A percentile compares a stretch with the other conserved stretches of the same genome.
Evolutionary conservation across 2,329 filamentous ascomycete species (phyloP).

Genomic region (Trichoderma guizhouense): DNA sequence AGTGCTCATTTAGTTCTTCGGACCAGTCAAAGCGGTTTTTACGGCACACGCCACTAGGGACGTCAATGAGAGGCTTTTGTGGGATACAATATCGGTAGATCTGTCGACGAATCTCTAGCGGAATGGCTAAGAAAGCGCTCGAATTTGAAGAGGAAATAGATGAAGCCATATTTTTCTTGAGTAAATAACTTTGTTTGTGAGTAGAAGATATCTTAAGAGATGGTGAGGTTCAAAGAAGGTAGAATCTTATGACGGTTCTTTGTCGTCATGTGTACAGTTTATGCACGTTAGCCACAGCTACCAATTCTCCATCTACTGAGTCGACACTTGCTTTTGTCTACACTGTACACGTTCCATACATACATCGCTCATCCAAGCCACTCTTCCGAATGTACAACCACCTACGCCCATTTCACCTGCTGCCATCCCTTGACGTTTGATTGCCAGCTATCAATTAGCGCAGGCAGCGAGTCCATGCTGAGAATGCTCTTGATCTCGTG

Average conservation of each 20-base stretch:
- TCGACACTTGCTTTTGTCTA: neutral
- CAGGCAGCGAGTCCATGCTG: constrained; percentile 25
- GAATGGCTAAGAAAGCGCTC: neutral
- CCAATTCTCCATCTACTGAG: neutral
- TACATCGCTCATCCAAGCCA: neutral
- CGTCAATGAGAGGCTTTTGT: neutral
- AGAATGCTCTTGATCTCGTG: constrained; percentile 26
- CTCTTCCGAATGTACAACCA: neutral
- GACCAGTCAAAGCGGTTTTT: neutral
- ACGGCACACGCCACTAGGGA: neutral
- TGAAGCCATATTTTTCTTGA: neutral
- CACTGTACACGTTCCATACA: neutral
- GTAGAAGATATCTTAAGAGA: neutral
- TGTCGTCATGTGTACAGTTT: neutral
- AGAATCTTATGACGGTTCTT: neutral
- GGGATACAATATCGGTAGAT: neutral
- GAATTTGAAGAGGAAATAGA: neutral
- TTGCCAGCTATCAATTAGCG: constrained; percentile 35
- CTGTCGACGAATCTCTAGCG: neutral
- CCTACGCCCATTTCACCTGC: constrained; percentile 33
- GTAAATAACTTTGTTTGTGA: neutral
- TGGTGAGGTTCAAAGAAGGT: neutral
- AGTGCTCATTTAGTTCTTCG: neutral
- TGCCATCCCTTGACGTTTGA: constrained; percentile 35
- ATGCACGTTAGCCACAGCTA: neutral